Evolutionary conservation across 2,329 filamentous ascomycete genomes (phyloP), one percentile per base, ranked within the genome.

Genomic region (Aspergillus pseudotamarii): DNA sequence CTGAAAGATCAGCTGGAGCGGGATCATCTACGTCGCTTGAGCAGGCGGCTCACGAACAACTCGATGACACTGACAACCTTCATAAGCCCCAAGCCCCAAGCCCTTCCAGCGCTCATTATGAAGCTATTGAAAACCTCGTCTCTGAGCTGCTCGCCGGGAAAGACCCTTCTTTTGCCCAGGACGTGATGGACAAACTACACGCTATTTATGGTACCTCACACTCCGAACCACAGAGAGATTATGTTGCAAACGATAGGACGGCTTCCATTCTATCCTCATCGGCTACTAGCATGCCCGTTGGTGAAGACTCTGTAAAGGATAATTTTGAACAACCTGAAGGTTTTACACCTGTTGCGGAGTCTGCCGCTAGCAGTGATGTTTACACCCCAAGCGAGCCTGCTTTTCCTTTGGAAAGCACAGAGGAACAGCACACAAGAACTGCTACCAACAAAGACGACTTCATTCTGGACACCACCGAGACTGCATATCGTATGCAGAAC

Each of bases 91-190:
- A 36, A 38, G 32, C 6, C 2, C 16, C 51, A 26, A 32, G n/a
- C 51, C 19, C 32, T 11, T 21, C 51, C 14, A 32, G n/a, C 12
- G 11, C 21, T 9, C 51, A 55, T 70, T 94, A 92, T 68, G 85
- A 86, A 6, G 87, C 87, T 30, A 85, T 96, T 6, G 88, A 89
- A 73, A 86, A 85, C 14, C 84, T 95, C 2, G 84, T 96, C 16
- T 91, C 90, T 1, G 92, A 96, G 76, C 82, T 96, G 1, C 82
- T 96, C 16, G 79, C 85, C 46, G 93, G 91, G 59, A 92, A 90
- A 75, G 92, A 96, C 73, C 89, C 91, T 0, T 88, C 89, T 16
- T 96, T 93, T 71, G 93, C 90, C 0, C 91, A 96, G 72, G 93
- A 91, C 63, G 90, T 94, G 3, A 88, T 93, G 78, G 87, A 82